These are phyloP conservation scores for Entomortierella parvispora DNA, from an alignment of 192 early-diverging fungal genomes.

Conservation along the genomic window DNA sequence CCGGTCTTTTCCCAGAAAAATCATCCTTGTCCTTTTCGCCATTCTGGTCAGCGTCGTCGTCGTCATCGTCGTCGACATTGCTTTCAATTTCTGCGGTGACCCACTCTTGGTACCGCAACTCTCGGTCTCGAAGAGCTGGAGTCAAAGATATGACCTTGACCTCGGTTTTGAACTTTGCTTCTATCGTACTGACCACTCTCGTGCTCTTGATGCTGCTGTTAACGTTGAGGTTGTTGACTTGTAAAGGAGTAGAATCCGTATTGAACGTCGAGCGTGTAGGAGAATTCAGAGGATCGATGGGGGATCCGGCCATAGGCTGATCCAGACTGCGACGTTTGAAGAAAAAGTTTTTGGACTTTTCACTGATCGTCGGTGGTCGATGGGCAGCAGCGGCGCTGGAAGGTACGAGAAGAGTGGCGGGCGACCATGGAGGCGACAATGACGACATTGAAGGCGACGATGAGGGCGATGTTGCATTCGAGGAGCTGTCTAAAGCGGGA, in stretches of 20 bases:
- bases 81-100: background rate
- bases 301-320: background rate
- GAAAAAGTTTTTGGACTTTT: slow-evolving; percentile 1
- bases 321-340: slow-evolving; percentile 43
- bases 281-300: too few species aligned
- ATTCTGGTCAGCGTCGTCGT: background rate
- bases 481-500: too few species aligned
- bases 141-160: slow-evolving; percentile 16
- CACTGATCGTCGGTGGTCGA: background rate
- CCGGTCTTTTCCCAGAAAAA: background rate
- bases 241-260: background rate
- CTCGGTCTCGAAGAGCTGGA: slow-evolving; percentile 12
- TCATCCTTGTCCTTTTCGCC: background rate
- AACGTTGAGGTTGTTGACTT: background rate
- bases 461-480: too few species aligned
- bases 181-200: slow-evolving; percentile 31
- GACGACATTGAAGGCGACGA: too few species aligned
- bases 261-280: background rate
- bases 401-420: too few species aligned
- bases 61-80: background rate
- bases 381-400: too few species aligned
- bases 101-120: slow-evolving; percentile 12
- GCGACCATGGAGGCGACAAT: too few species aligned
- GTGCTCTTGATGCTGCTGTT: slow-evolving; percentile 1
- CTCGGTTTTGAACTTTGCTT: slow-evolving; percentile 43